Conservation (phyloP, 306 rosid species). For the Albizia julibrissin region DNA sequence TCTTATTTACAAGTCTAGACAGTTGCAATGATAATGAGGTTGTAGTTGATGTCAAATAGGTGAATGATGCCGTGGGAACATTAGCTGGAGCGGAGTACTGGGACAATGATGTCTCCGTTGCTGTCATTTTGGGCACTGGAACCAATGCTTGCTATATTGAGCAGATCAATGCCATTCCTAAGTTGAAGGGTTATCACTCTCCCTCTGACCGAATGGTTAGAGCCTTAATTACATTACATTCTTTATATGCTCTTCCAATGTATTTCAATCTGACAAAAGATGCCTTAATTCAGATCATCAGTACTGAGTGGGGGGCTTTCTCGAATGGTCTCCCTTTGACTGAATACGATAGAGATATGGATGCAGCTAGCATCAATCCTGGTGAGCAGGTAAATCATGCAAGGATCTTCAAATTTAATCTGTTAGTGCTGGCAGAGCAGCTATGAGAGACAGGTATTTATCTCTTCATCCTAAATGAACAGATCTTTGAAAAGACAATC, state of each 20-base stretch:
- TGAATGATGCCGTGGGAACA: slow-evolving; percentile 87
- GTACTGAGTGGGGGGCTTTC: slow-evolving; percentile 95
- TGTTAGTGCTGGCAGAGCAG: slow-evolving; percentile 4
- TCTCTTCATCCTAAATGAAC: slow-evolving; percentile 20
- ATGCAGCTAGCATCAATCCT: slow-evolving; percentile 89
- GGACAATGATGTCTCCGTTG: slow-evolving; percentile 82
- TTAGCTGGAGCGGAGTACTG: slow-evolving; percentile 93
- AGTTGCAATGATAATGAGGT: not conserved
- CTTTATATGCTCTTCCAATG: slow-evolving; percentile 22
- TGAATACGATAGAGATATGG: slow-evolving; percentile 82
- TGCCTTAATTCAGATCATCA: slow-evolving; percentile 65
- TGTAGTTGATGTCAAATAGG: slow-evolving; percentile 45
- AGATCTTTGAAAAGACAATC: slow-evolving; percentile 94
- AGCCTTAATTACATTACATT: slow-evolving; percentile 8
- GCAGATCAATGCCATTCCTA: slow-evolving; percentile 65
- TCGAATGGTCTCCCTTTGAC: slow-evolving; percentile 77
- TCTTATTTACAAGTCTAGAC: not conserved
- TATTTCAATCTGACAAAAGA: slow-evolving; percentile 22
- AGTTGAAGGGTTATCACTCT: slow-evolving; percentile 55
- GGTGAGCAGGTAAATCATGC: slow-evolving; percentile 76
- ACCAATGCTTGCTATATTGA: slow-evolving; percentile 95
- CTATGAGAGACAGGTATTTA: not conserved
- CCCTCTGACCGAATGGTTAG: slow-evolving; percentile 73
- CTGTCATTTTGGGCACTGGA: slow-evolving; percentile 96
- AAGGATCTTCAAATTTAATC: not conserved